These are phyloP conservation scores for Mortierella sp. DNA, from an alignment of 371 early-diverging fungal genomes.

Conservation along the genomic window DNA sequence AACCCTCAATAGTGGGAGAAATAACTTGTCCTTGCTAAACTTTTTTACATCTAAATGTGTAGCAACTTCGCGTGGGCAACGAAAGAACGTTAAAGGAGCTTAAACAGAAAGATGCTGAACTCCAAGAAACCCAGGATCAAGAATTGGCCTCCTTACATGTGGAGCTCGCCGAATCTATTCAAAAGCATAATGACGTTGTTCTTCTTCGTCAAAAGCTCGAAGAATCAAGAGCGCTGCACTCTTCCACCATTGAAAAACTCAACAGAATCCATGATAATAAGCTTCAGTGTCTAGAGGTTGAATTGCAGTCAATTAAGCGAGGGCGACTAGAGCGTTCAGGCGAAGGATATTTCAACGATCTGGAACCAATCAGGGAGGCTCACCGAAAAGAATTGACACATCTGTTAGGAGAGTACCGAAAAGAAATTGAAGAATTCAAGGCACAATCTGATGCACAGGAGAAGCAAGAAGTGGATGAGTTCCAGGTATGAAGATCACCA, in stretches of 20 bases:
- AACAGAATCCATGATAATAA: constrained; percentile 50
- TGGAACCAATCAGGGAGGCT: constrained; percentile 23
- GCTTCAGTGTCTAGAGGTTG: constrained; percentile 33
- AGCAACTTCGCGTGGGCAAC: constrained; percentile 30
- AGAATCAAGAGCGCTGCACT: constrained; percentile 29
- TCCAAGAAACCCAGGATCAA: constrained; percentile 18
- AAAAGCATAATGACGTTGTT: constrained; percentile 16
- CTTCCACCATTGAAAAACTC: constrained; percentile 35
- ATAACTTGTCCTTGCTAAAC: too few relatives aligned
- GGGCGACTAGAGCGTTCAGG: constrained; percentile 7
- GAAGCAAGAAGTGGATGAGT: constrained; percentile 20
- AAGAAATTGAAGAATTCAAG: constrained; percentile 18
- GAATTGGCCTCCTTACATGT: constrained; percentile 15
- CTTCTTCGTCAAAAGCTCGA: constrained; percentile 30
- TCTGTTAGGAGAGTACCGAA: constrained; percentile 18
- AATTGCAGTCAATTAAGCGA: constrained; percentile 24
- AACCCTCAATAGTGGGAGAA: too few relatives aligned
- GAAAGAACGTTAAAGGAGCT: constrained; percentile 25
- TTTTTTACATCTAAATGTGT: background rate
- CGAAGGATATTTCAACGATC: constrained; percentile 20
- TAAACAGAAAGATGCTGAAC: constrained; percentile 5
- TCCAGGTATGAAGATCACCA: constrained; percentile 25
- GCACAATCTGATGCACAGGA: constrained; percentile 10
- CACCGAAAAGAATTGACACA: constrained; percentile 22
- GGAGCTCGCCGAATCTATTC: constrained; percentile 14